Percentiles rank a stretch among this genome's conserved stretches.
These are phyloP conservation scores for Rubia peregrina DNA, from an alignment of 305 asterid species.

Conservation along the genomic window DNA sequence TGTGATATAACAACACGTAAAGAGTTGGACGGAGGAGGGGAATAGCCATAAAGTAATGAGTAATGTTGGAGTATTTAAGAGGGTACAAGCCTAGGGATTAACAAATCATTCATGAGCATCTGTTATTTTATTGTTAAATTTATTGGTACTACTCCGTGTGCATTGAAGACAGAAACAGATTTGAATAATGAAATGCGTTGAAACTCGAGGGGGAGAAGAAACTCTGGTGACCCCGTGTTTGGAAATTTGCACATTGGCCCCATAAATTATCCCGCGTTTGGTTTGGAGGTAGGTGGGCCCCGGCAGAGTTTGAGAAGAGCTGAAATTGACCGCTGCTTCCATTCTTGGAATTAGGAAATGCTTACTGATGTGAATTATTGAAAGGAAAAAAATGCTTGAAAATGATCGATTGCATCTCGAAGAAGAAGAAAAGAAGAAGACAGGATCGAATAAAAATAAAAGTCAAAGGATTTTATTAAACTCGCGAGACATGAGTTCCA, in stretches of 20 bases:
- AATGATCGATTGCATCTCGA: not conserved
- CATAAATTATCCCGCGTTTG: not conserved
- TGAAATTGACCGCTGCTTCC: constrained; percentile 5
- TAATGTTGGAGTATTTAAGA: not conserved
- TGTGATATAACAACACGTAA: too few species aligned
- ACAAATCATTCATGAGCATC: not conserved
- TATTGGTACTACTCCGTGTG: not conserved
- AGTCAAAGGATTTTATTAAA: too few species aligned
- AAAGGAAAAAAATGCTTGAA: too few species aligned
- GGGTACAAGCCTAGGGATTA: constrained; percentile 7
- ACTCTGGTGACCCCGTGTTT: not conserved
- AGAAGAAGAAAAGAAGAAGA: not conserved
- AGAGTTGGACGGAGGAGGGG: too few species aligned
- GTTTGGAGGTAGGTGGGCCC: not conserved
- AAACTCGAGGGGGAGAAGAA: not conserved
- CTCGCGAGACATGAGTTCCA: too few species aligned
- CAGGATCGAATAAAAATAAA: not conserved
- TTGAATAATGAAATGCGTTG: constrained; percentile 6
- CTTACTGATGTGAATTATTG: not conserved
- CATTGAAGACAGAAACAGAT: constrained; percentile 8
- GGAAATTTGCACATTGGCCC: not conserved
- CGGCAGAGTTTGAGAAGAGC: not conserved
- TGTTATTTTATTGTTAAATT: not conserved
- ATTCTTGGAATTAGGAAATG: not conserved
- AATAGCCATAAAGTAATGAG: too few species aligned